A percentile compares a stretch with the other conserved stretches of the same genome.
Evolutionary conservation across 2,329 filamentous ascomycete genomes (phyloP).

Genomic region (Fusarium sp.): DNA sequence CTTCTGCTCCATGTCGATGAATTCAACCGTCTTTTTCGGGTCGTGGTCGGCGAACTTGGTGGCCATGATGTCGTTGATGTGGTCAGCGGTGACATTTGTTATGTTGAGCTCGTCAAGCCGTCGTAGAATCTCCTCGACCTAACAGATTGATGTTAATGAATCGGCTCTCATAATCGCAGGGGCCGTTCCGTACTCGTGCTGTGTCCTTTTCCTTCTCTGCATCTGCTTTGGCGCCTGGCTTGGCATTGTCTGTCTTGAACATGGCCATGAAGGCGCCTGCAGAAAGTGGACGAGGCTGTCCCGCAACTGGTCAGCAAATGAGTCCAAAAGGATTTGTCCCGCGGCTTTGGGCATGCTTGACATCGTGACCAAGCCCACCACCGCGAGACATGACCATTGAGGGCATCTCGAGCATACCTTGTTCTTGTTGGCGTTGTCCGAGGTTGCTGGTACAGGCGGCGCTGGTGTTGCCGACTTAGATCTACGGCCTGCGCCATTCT

Average conservation of each 20-base stretch:
- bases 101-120: slow-evolving; percentile 59
- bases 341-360: not conserved
- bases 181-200: slow-evolving; percentile 49
- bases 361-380: not conserved
- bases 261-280: slow-evolving; percentile 71
- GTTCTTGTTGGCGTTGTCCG: slow-evolving; percentile 43
- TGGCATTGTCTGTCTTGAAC: slow-evolving; percentile 71
- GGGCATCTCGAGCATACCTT: slow-evolving; percentile 59
- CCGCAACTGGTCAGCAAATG: slow-evolving; percentile 22
- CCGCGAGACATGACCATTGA: not conserved
- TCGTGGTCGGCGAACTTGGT: slow-evolving; percentile 76
- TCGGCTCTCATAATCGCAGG: not conserved
- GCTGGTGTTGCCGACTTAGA: slow-evolving; percentile 67
- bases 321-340: not conserved
- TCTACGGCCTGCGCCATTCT: slow-evolving; percentile 64
- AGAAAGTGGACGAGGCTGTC: slow-evolving; percentile 64
- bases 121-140: slow-evolving; percentile 57
- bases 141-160: slow-evolving; percentile 26
- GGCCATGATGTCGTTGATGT: slow-evolving; percentile 66
- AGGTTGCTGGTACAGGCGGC: slow-evolving; percentile 55
- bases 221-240: slow-evolving; percentile 57
- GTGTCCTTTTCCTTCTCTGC: slow-evolving; percentile 62
- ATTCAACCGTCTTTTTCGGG: slow-evolving; percentile 77
- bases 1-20: slow-evolving; percentile 83
- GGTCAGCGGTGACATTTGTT: slow-evolving; percentile 66